These are phyloP conservation scores for Castanea sativa DNA, from an alignment of 306 rosid genomes.

Conservation along the genomic window DNA sequence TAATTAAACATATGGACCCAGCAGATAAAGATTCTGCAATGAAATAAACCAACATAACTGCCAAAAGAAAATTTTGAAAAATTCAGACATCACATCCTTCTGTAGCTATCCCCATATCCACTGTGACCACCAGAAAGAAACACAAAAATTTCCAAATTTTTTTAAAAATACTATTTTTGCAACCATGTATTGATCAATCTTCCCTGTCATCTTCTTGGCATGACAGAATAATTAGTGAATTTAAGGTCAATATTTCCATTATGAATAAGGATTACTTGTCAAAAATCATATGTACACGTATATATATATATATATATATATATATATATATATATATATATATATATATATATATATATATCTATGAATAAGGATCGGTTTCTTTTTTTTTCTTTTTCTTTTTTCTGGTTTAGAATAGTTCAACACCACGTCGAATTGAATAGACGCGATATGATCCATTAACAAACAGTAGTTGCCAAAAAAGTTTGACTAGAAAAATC, in stretches of 20 bases:
- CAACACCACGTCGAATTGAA: slow-evolving; percentile 38
- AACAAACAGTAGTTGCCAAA: not conserved
- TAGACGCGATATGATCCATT: slow-evolving; percentile 13
- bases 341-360: no score
- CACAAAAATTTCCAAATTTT: not conserved
- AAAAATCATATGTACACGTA: no score
- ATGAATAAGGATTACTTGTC: not conserved
- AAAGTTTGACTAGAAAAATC: slow-evolving; percentile 41
- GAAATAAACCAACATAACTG: slow-evolving; percentile 36
- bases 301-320: no score
- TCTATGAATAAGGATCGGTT: not conserved
- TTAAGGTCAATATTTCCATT: slow-evolving; percentile 23
- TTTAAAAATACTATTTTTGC: not conserved
- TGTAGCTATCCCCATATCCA: slow-evolving; percentile 3
- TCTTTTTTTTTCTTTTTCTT: not conserved
- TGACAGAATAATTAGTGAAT: slow-evolving; percentile 4
- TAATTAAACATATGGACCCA: slow-evolving; percentile 55
- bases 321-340: no score
- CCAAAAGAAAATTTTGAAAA: slow-evolving; percentile 9
- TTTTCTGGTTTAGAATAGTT: slow-evolving; percentile 28
- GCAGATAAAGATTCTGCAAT: slow-evolving; percentile 38
- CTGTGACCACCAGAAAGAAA: slow-evolving; percentile 2
- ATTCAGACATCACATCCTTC: not conserved
- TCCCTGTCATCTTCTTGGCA: slow-evolving; percentile 1
- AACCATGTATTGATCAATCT: not conserved